Evolutionary conservation across 345 rosid species (phyloP).

Genomic region (Eucalyptus dawsonii): DNA sequence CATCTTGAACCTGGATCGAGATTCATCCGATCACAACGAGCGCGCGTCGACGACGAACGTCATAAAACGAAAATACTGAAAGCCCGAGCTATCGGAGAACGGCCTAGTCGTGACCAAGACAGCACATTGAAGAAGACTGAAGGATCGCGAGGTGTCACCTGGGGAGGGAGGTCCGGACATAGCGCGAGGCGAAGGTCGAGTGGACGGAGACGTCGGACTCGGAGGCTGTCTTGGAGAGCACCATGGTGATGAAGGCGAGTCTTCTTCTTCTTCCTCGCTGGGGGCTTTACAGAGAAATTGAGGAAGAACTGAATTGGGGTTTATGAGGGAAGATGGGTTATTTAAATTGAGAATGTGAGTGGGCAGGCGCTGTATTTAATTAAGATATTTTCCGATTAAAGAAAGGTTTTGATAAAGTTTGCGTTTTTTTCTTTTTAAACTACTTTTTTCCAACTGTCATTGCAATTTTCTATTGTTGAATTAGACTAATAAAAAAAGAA

Average conservation of each 20-base stretch:
- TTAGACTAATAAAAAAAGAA: fast-evolving
- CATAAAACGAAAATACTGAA: neutral
- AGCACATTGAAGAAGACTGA: neutral
- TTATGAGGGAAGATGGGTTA: neutral
- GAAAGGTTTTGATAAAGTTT: neutral
- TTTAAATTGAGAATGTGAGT: neutral
- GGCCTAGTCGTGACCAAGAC: neutral
- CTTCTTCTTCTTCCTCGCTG: neutral
- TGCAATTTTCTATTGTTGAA: neutral
- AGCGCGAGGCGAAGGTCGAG: slow-evolving; percentile 79
- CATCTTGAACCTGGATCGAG: slow-evolving; percentile 26
- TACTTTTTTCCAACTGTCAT: neutral
- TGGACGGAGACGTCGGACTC: slow-evolving; percentile 52
- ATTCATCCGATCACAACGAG: neutral
- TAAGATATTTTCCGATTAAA: neutral
- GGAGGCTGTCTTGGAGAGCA: slow-evolving; percentile 37
- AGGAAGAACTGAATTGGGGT: neutral
- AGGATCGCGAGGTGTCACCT: slow-evolving; percentile 1
- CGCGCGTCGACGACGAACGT: too few relatives aligned
- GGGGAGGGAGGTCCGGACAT: slow-evolving; percentile 67
- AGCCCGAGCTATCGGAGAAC: neutral
- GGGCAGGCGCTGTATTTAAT: neutral
- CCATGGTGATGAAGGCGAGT: slow-evolving; percentile 15
- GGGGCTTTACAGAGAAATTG: neutral
- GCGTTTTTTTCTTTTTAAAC: neutral